These are phyloP conservation scores for Colletotrichum sp. DNA, from an alignment of 2,329 filamentous ascomycete species.

Conservation along the genomic window DNA sequence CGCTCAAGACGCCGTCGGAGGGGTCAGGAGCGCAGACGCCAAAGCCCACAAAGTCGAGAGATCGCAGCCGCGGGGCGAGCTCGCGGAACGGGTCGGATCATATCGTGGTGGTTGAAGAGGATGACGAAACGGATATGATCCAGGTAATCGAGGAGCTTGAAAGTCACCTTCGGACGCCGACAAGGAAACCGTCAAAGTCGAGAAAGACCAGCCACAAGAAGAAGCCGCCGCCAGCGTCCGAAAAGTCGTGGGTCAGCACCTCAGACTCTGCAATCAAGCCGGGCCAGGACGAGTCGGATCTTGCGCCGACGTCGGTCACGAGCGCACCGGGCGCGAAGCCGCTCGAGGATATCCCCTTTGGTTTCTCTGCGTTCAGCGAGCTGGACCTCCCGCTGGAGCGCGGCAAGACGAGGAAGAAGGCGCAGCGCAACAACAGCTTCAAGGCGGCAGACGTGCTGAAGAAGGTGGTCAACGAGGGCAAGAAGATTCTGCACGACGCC, in stretches of 20 bases:
- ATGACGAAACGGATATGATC: constrained; percentile 26
- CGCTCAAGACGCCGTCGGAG: constrained; percentile 16
- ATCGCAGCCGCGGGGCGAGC: constrained; percentile 25
- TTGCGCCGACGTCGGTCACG: constrained; percentile 43
- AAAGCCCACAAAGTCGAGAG: constrained; percentile 23
- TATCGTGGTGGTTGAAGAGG: constrained; percentile 30
- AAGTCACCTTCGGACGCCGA: constrained; percentile 43
- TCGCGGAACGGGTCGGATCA: constrained; percentile 27
- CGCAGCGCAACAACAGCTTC: constrained; percentile 61
- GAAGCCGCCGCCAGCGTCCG: constrained; percentile 12
- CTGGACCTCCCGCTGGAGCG: constrained; percentile 58
- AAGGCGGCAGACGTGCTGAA: constrained; percentile 66
- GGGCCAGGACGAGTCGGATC: constrained; percentile 31
- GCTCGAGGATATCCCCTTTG: constrained; percentile 66
- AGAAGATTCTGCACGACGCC: constrained; percentile 68
- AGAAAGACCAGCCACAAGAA: constrained; percentile 13
- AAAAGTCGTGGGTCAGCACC: constrained; percentile 30
- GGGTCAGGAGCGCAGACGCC: constrained; percentile 24
- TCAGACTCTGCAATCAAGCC: constrained; percentile 26
- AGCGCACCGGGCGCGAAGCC: constrained; percentile 46
- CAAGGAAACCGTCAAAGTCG: constrained; percentile 21
- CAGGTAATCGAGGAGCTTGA: constrained; percentile 40
- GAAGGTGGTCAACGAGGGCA: constrained; percentile 67
- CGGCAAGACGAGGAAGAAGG: constrained; percentile 47
- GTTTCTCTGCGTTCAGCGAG: constrained; percentile 71